These are phyloP conservation scores for Trapa bicornis DNA, from an alignment of 345 rosid genomes.

Conservation along the genomic window DNA sequence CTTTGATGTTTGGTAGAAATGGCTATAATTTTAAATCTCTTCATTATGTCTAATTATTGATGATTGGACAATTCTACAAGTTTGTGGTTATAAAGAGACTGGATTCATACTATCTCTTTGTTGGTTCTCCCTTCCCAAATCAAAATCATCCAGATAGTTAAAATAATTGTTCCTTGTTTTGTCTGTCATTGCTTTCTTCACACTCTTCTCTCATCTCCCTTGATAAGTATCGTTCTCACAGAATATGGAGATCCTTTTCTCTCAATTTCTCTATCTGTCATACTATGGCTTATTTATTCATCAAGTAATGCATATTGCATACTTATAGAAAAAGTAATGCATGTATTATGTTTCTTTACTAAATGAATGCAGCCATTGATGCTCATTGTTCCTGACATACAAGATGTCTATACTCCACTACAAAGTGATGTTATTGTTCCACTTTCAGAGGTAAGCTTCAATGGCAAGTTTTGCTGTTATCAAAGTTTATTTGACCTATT, in stretches of 20 bases:
- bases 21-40: background rate
- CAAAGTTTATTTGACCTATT: background rate
- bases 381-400: conserved; percentile 94
- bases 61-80: too few species aligned
- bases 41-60: background rate
- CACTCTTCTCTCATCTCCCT: background rate
- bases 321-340: background rate
- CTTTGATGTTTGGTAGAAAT: background rate
- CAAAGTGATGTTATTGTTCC: conserved; percentile 85
- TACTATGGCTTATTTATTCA: background rate
- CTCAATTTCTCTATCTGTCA: background rate
- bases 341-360: background rate
- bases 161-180: background rate
- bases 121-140: background rate
- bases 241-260: background rate
- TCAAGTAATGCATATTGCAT: background rate
- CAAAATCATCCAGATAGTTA: background rate
- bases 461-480: conserved; percentile 4
- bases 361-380: conserved; percentile 70
- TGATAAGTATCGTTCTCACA: background rate
- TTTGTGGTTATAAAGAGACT: background rate
- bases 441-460: conserved; percentile 66
- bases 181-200: background rate
- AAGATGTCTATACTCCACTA: conserved; percentile 96
- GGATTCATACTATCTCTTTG: background rate